Evolutionary conservation across 139 green algal species (phyloP), one percentile per base, ranked within the genome.

Genomic region (Tetraselmis chui): DNA sequence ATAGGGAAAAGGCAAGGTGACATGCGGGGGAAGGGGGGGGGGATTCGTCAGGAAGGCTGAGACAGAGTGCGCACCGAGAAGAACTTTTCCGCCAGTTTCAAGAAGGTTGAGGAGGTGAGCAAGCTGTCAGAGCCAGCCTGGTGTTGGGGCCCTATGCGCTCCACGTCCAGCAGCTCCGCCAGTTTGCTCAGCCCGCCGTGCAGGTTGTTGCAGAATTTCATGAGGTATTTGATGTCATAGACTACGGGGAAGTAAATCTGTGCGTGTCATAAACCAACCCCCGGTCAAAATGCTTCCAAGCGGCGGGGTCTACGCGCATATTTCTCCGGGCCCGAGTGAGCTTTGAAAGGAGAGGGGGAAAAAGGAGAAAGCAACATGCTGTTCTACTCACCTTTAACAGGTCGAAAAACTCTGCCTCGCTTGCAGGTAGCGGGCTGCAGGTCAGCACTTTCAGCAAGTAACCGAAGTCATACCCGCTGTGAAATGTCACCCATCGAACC

Each of bases 181-280:
- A 99, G 87, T 89, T 97, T 97, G 84, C 97, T 98, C 22, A 99
- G 87, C 1, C 97, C 97, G 29, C 97, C 97, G 77, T 99, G 97
- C 82, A 99, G 87, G 86, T 95, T 97, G 85, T 97, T 92, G 59
- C 87, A 92, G 81, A 96, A 97, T 84, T 96, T 95, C 93, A 98
- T 98, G 2, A 99, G 83, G 86, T 98, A 98, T 86, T 99, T 99
- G 84, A 99, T 99, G 86, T 99, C 97, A 82, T 96, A 98, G 26
- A 99, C 84, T 31, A 86, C 93, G 29, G 97, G 97, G 84, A 99
- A 99, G 91, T 97, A 99, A 2, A 95, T 85, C 83, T 90, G 85
- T 77, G 82, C n/a, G 26, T 29, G 75, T 59, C 1, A 32, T 1
- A 79, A 0, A 45, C 5, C 0, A 29, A 45, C 11, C 26, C 59